Conservation (phyloP, 495 filamentous ascomycete genomes). For the Xylaria curta region DNA sequence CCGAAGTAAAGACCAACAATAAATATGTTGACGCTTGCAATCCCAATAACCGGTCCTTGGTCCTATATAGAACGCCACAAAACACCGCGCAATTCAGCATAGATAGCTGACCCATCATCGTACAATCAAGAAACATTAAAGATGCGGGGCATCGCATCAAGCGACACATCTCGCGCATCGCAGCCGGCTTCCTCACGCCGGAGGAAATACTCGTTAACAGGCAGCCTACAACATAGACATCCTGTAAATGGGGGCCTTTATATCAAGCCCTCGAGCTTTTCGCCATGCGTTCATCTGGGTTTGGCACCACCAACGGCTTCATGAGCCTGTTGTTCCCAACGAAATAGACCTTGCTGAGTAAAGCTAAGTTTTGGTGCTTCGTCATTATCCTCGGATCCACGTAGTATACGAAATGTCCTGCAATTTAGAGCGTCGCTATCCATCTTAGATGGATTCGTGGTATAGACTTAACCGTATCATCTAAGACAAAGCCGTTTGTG, state of each 20-base stretch:
- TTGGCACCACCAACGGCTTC: background rate
- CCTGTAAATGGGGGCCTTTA: background rate
- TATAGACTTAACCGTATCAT: background rate
- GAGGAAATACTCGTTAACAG: background rate
- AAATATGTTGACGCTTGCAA: background rate
- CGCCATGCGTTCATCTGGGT: background rate
- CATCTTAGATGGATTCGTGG: background rate
- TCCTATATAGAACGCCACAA: background rate
- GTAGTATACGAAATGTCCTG: background rate
- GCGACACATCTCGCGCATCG: background rate
- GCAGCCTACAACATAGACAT: background rate
- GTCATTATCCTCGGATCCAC: background rate
- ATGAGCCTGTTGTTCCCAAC: background rate
- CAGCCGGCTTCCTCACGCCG: background rate
- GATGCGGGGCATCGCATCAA: background rate
- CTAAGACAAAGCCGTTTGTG: background rate
- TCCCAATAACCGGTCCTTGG: background rate
- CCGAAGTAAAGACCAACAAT: background rate
- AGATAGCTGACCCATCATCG: background rate
- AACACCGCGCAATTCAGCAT: background rate
- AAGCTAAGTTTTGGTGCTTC: background rate
- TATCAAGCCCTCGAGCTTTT: background rate
- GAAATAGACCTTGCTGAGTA: too few species aligned
- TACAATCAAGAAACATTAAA: background rate
- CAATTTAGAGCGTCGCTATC: background rate